Evolutionary conservation across 495 filamentous ascomycete species (phyloP).

Genomic region (Symbiotaphrina buchneri): DNA sequence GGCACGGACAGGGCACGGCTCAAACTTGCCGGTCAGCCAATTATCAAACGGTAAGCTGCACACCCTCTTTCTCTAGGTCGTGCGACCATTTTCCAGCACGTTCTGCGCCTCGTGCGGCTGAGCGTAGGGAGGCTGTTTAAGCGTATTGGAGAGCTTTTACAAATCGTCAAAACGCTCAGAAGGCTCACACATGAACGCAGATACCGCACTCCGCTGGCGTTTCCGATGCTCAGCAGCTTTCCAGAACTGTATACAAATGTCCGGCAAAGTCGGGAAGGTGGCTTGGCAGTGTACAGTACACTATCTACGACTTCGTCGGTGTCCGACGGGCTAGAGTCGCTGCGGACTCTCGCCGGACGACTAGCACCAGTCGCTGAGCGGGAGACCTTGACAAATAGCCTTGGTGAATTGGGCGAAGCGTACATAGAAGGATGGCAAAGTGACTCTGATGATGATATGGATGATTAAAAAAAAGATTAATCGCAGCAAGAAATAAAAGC

Average conservation of each 20-base stretch:
- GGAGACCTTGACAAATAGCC: conserved; percentile 60
- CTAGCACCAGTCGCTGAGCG: conserved; percentile 51
- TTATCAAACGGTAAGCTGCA: conserved; percentile 34
- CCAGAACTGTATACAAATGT: conserved; percentile 34
- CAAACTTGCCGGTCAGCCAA: conserved; percentile 20
- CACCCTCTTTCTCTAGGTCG: conserved; percentile 3
- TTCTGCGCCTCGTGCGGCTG: too few species aligned
- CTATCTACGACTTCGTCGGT: conserved; percentile 57
- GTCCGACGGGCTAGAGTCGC: conserved; percentile 35
- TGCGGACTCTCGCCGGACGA: conserved; percentile 35
- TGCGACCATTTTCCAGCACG: too few species aligned
- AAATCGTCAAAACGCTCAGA: background rate
- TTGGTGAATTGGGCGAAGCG: conserved; percentile 65
- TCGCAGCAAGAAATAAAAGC: background rate
- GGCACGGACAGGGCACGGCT: conserved; percentile 11
- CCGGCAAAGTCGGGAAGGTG: conserved; percentile 13
- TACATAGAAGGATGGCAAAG: conserved; percentile 84
- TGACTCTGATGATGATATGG: conserved; percentile 60
- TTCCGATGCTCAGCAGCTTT: conserved; percentile 69
- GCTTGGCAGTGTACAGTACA: conserved; percentile 31
- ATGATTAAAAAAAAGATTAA: conserved; percentile 26
- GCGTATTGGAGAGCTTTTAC: conserved; percentile 2
- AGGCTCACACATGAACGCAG: conserved; percentile 11
- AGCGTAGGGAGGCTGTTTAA: conserved; percentile 9
- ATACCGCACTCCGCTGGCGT: conserved; percentile 33